phyloP scores from a whole-genome alignment of 1,284 basidiomycete species.

The Agaricales sp. region DNA sequence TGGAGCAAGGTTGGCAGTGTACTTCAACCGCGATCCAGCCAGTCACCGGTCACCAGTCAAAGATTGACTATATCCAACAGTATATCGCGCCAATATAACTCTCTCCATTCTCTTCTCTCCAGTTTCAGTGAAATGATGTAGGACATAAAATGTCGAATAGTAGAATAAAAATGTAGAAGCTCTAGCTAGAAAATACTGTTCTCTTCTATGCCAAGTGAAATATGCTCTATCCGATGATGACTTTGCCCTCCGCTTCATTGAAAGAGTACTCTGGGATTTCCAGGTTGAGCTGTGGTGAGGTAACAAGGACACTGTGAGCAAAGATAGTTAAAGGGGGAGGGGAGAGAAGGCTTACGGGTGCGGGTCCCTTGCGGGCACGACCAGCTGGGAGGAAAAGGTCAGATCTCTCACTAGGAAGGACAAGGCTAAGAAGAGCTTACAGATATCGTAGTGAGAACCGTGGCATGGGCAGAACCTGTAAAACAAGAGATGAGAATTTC shows the following conservation, averaged over 20 bases:
- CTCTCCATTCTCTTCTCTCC: no score
- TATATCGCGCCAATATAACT: no score
- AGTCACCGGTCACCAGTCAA: no score
- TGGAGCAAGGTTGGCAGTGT: no score
- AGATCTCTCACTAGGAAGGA: slow-evolving; percentile 6
- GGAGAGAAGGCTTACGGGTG: slow-evolving; percentile 52
- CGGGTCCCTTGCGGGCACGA: slow-evolving; percentile 90
- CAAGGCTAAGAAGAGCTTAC: slow-evolving; percentile 28
- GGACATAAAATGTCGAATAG: no score
- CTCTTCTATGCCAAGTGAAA: no score
- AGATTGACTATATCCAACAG: no score
- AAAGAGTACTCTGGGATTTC: slow-evolving; percentile 87
- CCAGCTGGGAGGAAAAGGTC: slow-evolving; percentile 46
- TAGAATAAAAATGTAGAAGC: no score
- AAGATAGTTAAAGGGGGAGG: background rate
- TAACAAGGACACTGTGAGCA: no score
- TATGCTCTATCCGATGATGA: slow-evolving; percentile 76
- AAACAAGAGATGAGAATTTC: background rate
- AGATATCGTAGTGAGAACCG: slow-evolving; percentile 97
- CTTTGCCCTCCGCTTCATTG: slow-evolving; percentile 81
- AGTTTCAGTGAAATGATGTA: no score
- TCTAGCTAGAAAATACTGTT: no score
- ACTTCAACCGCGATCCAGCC: no score
- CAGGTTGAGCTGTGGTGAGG: slow-evolving; percentile 91
- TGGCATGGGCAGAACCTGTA: slow-evolving; percentile 92